These are phyloP conservation scores for Aspergillus aculeatinus DNA, from an alignment of 2,329 filamentous ascomycete genomes.

Conservation along the genomic window DNA sequence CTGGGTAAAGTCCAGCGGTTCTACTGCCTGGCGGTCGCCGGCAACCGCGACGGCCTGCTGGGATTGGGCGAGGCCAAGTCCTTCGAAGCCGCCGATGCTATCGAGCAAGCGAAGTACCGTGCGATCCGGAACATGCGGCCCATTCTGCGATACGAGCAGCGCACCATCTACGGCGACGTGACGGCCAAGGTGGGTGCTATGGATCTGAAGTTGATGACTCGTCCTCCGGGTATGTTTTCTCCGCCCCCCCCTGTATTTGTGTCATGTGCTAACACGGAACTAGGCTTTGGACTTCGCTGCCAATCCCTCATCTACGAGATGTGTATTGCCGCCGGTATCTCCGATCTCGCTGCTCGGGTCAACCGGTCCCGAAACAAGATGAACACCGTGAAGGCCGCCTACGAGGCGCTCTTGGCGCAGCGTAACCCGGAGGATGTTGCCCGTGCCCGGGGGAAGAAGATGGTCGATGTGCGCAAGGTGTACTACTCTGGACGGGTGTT, in stretches of 20 bases:
- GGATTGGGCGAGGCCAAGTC: slow-evolving; percentile 91
- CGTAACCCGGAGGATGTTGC: slow-evolving; percentile 86
- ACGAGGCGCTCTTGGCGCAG: slow-evolving; percentile 79
- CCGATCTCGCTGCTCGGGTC: slow-evolving; percentile 80
- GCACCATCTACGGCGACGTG: slow-evolving; percentile 86
- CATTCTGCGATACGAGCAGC: slow-evolving; percentile 84
- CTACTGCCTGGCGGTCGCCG: slow-evolving; percentile 77
- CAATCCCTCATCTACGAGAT: slow-evolving; percentile 94
- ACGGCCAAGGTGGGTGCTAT: slow-evolving; percentile 84
- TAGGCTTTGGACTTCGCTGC: slow-evolving; percentile 91
- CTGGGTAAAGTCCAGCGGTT: slow-evolving; percentile 83
- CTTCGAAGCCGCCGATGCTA: slow-evolving; percentile 67
- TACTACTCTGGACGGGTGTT: slow-evolving; percentile 73
- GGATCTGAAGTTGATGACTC: slow-evolving; percentile 74
- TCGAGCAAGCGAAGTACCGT: slow-evolving; percentile 70
- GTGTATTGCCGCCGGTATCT: slow-evolving; percentile 80
- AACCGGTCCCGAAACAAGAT: slow-evolving; percentile 89
- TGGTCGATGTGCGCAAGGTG: slow-evolving; percentile 94
- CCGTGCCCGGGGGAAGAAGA: slow-evolving; percentile 83
- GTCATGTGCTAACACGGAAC: neutral
- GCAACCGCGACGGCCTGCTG: slow-evolving; percentile 80
- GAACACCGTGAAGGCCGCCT: slow-evolving; percentile 94
- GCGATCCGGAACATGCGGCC: slow-evolving; percentile 92
- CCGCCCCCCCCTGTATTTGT: neutral
- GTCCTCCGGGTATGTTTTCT: slow-evolving; percentile 75